Evolutionary conservation across 2,329 filamentous ascomycete species (phyloP).

Genomic region (Graphilbum fragrans): DNA sequence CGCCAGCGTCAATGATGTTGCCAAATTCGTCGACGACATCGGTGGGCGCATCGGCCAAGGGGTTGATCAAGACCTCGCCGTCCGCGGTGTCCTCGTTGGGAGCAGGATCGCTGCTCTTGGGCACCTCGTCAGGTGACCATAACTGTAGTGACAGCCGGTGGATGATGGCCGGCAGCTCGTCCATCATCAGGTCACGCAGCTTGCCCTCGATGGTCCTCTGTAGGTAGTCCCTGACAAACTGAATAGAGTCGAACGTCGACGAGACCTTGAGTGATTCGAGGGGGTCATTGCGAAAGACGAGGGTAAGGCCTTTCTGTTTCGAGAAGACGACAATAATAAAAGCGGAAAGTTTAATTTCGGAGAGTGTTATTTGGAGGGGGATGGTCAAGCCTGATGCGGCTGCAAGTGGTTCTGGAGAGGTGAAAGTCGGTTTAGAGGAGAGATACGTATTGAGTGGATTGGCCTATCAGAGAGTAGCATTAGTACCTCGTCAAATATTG

Average conservation of each 20-base stretch:
- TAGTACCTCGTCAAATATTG: too few species aligned
- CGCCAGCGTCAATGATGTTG: slow-evolving; percentile 61
- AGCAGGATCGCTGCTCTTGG: slow-evolving; percentile 22
- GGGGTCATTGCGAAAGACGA: slow-evolving; percentile 96
- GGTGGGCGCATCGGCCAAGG: slow-evolving; percentile 67
- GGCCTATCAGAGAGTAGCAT: slow-evolving; percentile 40
- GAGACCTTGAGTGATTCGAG: slow-evolving; percentile 97
- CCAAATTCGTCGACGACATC: slow-evolving; percentile 75
- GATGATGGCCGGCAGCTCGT: slow-evolving; percentile 92
- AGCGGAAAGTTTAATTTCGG: slow-evolving; percentile 87
- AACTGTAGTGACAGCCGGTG: slow-evolving; percentile 79
- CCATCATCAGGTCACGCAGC: slow-evolving; percentile 89
- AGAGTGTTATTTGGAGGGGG: slow-evolving; percentile 91
- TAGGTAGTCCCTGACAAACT: slow-evolving; percentile 93
- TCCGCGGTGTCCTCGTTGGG: slow-evolving; percentile 45
- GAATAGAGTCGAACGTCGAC: slow-evolving; percentile 97
- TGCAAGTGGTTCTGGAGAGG: slow-evolving; percentile 82
- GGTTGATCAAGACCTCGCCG: slow-evolving; percentile 58
- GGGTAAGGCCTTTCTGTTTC: slow-evolving; percentile 87
- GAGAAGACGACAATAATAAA: slow-evolving; percentile 98
- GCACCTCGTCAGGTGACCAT: slow-evolving; percentile 78
- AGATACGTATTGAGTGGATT: slow-evolving; percentile 96
- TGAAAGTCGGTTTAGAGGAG: slow-evolving; percentile 80
- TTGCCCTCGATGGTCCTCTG: slow-evolving; percentile 94
- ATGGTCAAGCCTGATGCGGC: slow-evolving; percentile 89